A percentile compares a stretch with the other conserved stretches of the same genome.
Evolutionary conservation across 2,329 filamentous ascomycete genomes (phyloP).

Genomic region (Intubia oerlemansii): DNA sequence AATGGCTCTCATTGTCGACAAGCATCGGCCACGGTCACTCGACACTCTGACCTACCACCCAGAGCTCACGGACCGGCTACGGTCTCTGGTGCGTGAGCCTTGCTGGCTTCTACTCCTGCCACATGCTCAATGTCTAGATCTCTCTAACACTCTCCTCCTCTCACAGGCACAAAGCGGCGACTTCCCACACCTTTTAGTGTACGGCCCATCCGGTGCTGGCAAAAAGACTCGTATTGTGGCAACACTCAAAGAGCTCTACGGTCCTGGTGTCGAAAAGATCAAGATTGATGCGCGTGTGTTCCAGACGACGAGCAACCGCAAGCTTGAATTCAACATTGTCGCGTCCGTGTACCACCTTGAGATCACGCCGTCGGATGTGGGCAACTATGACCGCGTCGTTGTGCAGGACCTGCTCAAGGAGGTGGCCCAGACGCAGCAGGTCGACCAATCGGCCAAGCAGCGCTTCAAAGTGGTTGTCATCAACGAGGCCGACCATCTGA

Average conservation of each 20-base stretch:
- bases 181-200: slow-evolving; percentile 93
- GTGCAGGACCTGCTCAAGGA: slow-evolving; percentile 92
- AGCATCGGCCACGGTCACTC: slow-evolving; percentile 51
- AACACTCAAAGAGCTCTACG: slow-evolving; percentile 86
- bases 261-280: slow-evolving; percentile 96
- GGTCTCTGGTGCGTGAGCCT: slow-evolving; percentile 50
- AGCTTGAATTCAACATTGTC: slow-evolving; percentile 98
- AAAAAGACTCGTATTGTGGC: slow-evolving; percentile 97
- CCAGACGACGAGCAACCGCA: slow-evolving; percentile 85
- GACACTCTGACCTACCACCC: slow-evolving; percentile 69
- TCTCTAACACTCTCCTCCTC: too few species aligned
- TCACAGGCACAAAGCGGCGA: slow-evolving; percentile 93
- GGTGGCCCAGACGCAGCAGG: slow-evolving; percentile 95
- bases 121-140: too few species aligned
- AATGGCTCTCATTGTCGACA: slow-evolving; percentile 55
- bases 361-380: slow-evolving; percentile 92
- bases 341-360: slow-evolving; percentile 94
- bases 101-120: too few species aligned
- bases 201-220: slow-evolving; percentile 86
- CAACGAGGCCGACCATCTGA: slow-evolving; percentile 92
- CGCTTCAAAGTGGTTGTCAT: slow-evolving; percentile 98
- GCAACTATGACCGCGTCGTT: slow-evolving; percentile 88
- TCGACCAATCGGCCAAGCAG: slow-evolving; percentile 79
- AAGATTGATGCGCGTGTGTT: slow-evolving; percentile 97
- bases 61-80: slow-evolving; percentile 70